Evolutionary conservation across 441 rosid species (phyloP), one percentile per base, ranked within the genome.

Genomic region (Euphorbia neoarborescens): DNA sequence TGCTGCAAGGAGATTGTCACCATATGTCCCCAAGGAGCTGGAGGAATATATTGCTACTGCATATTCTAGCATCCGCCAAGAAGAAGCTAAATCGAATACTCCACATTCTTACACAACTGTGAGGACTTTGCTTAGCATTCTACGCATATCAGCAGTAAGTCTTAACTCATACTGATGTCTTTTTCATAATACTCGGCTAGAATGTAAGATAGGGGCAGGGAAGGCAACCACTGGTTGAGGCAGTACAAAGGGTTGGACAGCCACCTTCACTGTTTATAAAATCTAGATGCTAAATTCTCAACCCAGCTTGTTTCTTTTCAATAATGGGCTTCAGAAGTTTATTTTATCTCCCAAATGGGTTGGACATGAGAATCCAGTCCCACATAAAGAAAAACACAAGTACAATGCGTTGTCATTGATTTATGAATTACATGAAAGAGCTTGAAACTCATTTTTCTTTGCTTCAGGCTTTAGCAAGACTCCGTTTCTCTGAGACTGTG

Each of bases 51-150:
- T 89, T 74, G 96, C 98, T 71, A 87, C 91, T 68, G 97, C 98
- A 62, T 95, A 95, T 79, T 92, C 91, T 65, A 85, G 87, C 74
- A 91, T 95, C 80, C 86, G 98, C 24, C 99, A 92, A 81, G 99
- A 95, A 83, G 99, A 95, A 84, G 95, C 98, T 30, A 88, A 83
- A 83, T 85, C 97, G 59, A 90, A 83, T 68, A 77, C 91, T 51
- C 97, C 98, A 63, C 97, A 95, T 78, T 92, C 98, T 44, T 92
- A 95, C 79, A 95, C 99, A 70, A 95, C 99, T 34, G 88, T 91
- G 75, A 84, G 99, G 80, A 92, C 98, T 62, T 84, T 95, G 73
- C 97, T 92, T 65, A 95, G 99, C 80, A 89, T 95, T 75, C 94
- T 92, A 42, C 92, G 98, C 46, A 87, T 95, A 84, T 92, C 99